Conservation (phyloP, 2,329 filamentous ascomycete genomes). For the Fonsecaea erecta region DNA sequence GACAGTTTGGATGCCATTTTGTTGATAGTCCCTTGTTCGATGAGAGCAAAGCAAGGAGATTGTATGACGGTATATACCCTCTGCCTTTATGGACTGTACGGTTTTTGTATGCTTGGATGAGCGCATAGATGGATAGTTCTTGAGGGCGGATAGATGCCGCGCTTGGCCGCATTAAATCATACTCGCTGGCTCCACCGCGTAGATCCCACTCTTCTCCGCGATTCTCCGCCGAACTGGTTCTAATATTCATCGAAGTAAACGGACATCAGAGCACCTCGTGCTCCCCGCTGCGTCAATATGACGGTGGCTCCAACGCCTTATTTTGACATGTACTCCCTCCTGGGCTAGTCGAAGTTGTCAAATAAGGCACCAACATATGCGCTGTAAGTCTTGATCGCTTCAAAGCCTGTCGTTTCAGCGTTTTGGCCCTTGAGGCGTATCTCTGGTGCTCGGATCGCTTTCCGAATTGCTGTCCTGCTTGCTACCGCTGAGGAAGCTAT, state of each 20-base stretch:
- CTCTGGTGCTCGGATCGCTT: conserved; percentile 6
- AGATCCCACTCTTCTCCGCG: conserved; percentile 6
- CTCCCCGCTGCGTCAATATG: background rate
- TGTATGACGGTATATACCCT: background rate
- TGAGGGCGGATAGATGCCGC: conserved; percentile 6
- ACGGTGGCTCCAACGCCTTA: background rate
- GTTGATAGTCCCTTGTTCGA: background rate
- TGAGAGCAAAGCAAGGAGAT: background rate
- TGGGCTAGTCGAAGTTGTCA: conserved; percentile 17
- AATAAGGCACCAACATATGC: conserved; percentile 13
- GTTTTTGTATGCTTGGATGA: background rate
- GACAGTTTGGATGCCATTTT: conserved; percentile 18
- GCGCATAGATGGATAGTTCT: background rate
- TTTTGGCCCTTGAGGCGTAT: background rate
- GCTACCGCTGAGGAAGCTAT: background rate
- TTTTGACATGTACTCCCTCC: too few species aligned
- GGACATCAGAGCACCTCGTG: background rate
- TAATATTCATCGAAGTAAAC: background rate
- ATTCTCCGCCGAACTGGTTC: background rate
- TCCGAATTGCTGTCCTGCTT: background rate
- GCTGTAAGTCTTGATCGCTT: conserved; percentile 14
- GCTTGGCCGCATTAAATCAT: conserved; percentile 10
- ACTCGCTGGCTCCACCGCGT: background rate
- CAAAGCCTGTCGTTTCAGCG: conserved; percentile 1
- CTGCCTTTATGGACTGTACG: background rate